Evolutionary conservation across 2,329 filamentous ascomycete species (phyloP).

Genomic region (Akanthomyces uredinophilus): DNA sequence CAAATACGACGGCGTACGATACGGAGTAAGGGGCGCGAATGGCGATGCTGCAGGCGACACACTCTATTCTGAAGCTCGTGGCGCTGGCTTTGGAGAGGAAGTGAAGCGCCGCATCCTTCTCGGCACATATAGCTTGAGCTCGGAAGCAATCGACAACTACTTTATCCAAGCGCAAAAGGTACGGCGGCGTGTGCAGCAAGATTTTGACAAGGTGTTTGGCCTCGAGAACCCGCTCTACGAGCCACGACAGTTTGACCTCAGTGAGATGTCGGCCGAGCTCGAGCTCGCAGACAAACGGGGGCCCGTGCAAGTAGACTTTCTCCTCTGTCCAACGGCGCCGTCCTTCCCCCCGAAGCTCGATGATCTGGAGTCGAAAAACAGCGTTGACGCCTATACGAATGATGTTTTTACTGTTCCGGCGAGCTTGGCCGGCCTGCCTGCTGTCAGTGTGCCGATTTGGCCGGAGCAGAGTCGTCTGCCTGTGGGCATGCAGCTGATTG

Average conservation of each 20-base stretch:
- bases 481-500: conserved; percentile 67
- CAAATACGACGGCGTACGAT: conserved; percentile 96
- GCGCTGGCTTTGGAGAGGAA: conserved; percentile 72
- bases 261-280: conserved; percentile 52
- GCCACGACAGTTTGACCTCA: conserved; percentile 49
- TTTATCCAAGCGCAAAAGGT: conserved; percentile 91
- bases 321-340: conserved; percentile 83
- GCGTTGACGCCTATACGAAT: conserved; percentile 79
- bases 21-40: conserved; percentile 56
- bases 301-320: conserved; percentile 68
- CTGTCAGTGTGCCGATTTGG: conserved; percentile 68
- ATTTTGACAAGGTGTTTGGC: conserved; percentile 78
- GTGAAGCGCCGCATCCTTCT: conserved; percentile 83
- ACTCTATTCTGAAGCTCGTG: conserved; percentile 72
- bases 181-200: conserved; percentile 73
- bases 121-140: conserved; percentile 84
- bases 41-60: conserved; percentile 55
- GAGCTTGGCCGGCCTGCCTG: conserved; percentile 84
- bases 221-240: conserved; percentile 62
- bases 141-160: conserved; percentile 90
- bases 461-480: conserved; percentile 30
- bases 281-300: conserved; percentile 51
- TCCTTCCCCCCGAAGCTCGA: conserved; percentile 63
- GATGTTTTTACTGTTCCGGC: conserved; percentile 96
- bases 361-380: conserved; percentile 49